Base-by-base conservation (phyloP, 179 eudicot genomes). In the Pouteria campechiana region DNA sequence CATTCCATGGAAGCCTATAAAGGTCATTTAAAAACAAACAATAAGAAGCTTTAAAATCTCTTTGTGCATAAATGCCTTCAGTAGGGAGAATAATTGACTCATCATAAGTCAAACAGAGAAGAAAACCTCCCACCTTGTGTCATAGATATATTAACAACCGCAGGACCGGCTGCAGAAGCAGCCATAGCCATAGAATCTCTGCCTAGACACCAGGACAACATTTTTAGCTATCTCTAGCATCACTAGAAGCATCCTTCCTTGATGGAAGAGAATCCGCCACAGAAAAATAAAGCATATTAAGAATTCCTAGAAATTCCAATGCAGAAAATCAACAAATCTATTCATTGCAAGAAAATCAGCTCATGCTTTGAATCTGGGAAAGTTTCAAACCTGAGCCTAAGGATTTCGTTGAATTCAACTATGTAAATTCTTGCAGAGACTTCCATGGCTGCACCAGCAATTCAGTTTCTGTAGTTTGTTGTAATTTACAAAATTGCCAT, bases 141-240 rank as follows among this genome's bases (percentile, higher is more conserved):
- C 29, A 85, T 93, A 25, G 93, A 78, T 37, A 89, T 46, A 64
- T 85, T 85, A 50, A 89, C 95, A 28, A 89, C 93, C 58, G 97
- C 89, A 45, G 95, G 87, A 60, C 93, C 78, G 64, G 79, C 80
- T 64, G 52, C 74, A 48, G 97, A 86, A 69, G 95, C 95, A 23
- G 95, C 95, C 63, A 85, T 70, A 28, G 90, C 85, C 48, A 89
- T 74, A 41, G 88, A 69, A 47, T 89, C 89, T 49, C 76, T 70
- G 22, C 83, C 78, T 44, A 85, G 63, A 58, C 89, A 85, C 55
- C 72, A 32, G 69, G 62, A 50, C 74, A 64, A 48, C 67, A 67
- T 50, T 62, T 72, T 3, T 73, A 54, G 17, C 63, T 72, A 55
- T 61, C 78, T 41, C 58, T 60, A 44, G 12, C 50, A 12, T 44